These are phyloP conservation scores for Coelastrella sp. DNA, from an alignment of 139 green algal species.

Conservation along the genomic window DNA sequence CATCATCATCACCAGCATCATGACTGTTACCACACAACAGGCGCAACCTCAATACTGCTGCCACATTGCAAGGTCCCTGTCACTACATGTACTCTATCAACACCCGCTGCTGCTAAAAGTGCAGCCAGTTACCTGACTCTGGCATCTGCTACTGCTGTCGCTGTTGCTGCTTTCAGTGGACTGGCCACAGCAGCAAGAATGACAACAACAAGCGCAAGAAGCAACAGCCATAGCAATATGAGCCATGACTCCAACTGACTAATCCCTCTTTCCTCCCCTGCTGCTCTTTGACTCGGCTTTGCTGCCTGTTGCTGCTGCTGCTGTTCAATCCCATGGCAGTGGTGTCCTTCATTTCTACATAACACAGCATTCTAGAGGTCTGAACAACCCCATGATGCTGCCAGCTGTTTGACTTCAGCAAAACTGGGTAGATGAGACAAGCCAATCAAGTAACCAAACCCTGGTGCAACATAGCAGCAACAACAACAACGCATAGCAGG, in stretches of 20 bases:
- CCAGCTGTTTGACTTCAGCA: conserved; percentile 59
- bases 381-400: conserved; percentile 63
- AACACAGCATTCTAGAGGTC: conserved; percentile 57
- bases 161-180: conserved; percentile 2
- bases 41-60: too few species aligned
- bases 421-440: conserved; percentile 45
- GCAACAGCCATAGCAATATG: not conserved
- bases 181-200: not conserved
- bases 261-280: too few species aligned
- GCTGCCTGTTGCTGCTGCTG: conserved; percentile 7
- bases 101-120: not conserved
- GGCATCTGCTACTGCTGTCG: conserved; percentile 31
- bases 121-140: not conserved
- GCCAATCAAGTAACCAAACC: not conserved
- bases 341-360: conserved; percentile 75
- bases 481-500: too few species aligned
- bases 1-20: too few species aligned
- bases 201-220: too few species aligned
- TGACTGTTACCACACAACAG: too few species aligned
- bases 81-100: not conserved
- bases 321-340: conserved; percentile 5
- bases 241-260: too few species aligned
- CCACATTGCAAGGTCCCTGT: not conserved
- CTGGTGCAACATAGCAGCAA: not conserved
- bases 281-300: too few species aligned